Conservation (phyloP, 192 early-diverging fungal species). For the Powellomyces hirtus region DNA sequence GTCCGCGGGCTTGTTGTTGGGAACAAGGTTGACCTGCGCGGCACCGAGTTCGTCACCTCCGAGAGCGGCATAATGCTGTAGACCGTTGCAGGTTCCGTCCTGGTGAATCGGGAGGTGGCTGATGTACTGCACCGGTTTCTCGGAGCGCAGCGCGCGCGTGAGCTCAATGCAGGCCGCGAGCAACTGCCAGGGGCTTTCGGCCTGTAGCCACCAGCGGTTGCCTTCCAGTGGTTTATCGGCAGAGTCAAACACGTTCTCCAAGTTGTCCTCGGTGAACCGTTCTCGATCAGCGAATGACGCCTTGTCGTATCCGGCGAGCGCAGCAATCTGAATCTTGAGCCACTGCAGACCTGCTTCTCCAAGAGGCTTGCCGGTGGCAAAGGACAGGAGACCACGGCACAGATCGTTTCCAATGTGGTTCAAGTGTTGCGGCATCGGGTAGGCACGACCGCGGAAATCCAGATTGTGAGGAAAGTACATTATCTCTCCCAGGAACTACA, state of each 20-base stretch:
- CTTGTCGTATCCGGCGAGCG: conserved; percentile 90
- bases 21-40: conserved; percentile 81
- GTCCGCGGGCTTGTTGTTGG: conserved; percentile 83
- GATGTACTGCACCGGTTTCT: conserved; percentile 67
- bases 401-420: conserved; percentile 97
- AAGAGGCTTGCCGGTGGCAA: conserved; percentile 76
- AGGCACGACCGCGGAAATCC: conserved; percentile 97
- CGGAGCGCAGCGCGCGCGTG: conserved; percentile 65
- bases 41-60: conserved; percentile 90
- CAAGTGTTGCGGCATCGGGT: conserved; percentile 91
- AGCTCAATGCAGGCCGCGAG: conserved; percentile 88
- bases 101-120: conserved; percentile 88
- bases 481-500: conserved; percentile 74
- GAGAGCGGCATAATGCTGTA: conserved; percentile 98
- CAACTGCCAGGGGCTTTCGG: conserved; percentile 93
- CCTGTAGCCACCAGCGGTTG: conserved; percentile 82
- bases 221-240: conserved; percentile 42
- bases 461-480: conserved; percentile 98
- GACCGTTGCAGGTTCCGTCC: conserved; percentile 96
- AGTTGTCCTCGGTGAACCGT: conserved; percentile 69
- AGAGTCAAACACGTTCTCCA: conserved; percentile 65
- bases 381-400: conserved; percentile 88
- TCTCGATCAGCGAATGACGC: conserved; percentile 78
- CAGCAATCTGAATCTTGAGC: conserved; percentile 95
- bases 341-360: conserved; percentile 78